Conservation (phyloP, 2,329 filamentous ascomycete species). For the Hawksworthiomyces lignivorus region DNA sequence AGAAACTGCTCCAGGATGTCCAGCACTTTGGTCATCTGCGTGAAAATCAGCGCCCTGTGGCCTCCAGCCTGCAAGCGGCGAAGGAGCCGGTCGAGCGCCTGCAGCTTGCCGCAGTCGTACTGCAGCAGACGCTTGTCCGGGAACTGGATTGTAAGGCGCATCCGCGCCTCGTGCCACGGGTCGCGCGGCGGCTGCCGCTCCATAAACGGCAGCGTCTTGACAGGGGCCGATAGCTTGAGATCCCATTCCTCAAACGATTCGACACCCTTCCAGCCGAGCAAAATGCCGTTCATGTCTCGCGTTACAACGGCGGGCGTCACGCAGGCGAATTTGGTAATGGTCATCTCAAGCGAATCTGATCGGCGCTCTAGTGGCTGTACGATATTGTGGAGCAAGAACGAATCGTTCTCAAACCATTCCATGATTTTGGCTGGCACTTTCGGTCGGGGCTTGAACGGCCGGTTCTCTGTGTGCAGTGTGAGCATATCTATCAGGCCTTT, state of each 20-base stretch:
- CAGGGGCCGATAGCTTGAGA: conserved; percentile 49
- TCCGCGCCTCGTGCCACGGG: conserved; percentile 88
- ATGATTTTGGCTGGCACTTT: conserved; percentile 55
- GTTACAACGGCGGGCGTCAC: conserved; percentile 85
- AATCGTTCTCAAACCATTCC: conserved; percentile 69
- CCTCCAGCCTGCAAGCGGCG: conserved; percentile 81
- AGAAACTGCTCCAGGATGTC: conserved; percentile 97
- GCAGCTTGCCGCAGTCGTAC: conserved; percentile 95
- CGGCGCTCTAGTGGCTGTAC: conserved; percentile 69
- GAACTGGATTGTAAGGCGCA: conserved; percentile 90
- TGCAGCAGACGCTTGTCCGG: conserved; percentile 93
- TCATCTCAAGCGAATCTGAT: conserved; percentile 62
- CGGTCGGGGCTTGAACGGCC: conserved; percentile 53
- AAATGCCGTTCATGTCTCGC: conserved; percentile 61
- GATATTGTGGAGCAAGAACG: conserved; percentile 54
- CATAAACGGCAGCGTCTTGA: conserved; percentile 48
- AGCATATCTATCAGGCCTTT: conserved; percentile 69
- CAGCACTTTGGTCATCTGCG: conserved; percentile 97
- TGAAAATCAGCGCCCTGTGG: conserved; percentile 94
- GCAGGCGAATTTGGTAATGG: conserved; percentile 82
- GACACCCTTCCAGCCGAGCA: conserved; percentile 55
- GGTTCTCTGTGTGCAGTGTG: conserved; percentile 53
- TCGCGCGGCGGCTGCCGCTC: conserved; percentile 55
- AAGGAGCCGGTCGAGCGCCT: conserved; percentile 77
- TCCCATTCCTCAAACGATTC: conserved; percentile 50